Base-by-base conservation (phyloP, 2,329 filamentous ascomycete species). In the Claviceps africana region DNA sequence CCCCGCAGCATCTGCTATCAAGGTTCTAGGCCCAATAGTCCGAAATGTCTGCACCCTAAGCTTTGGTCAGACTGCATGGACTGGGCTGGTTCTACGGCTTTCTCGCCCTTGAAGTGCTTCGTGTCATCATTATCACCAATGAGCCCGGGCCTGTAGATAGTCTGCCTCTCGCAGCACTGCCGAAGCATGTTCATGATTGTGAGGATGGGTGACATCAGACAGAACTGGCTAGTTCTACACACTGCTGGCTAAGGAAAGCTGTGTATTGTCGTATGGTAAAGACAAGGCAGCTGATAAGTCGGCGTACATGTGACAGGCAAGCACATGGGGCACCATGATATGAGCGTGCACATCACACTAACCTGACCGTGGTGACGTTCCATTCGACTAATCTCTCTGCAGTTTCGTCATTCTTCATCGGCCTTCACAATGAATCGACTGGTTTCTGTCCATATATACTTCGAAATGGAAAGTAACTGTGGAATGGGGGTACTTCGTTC, bases 391-490 rank as follows among this genome's bases (percentile, higher is more conserved):
- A n/a, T 11, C 31, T n/a, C 15, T 33, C 19, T 50, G 37, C 39
- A 43, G 13, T n/a, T 3, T 33, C 39, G 8, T 46, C 7, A 46
- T 51, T 28, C 39, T 13, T 15, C 7, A 10, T 15, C 48, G n/a
- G 33, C 35, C 13, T 17, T 49, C 35, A 50, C 6, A 2, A 13
- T 42, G 35, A 28, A 25, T 45, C 40, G n/a, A 62, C 45, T 11
- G 70, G 70, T 51, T 72, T 73, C 39, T 62, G 62, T 9, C 62
- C 70, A 51, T 64, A 65, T 2, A 72, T 63, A 39, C 62, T 66
- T 48, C 69, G 62, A 45, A 68, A 71, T 0, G 68, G 66, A 44
- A 71, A 66, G 54, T 72, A 73, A 13, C 67, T 59, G 52, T 72
- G 70, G 15, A 60, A 65, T 46, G 56, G 60, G 0, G 67, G 65